A percentile compares a stretch with the other conserved stretches of the same genome.
Evolutionary conservation across 805 yeast genomes (phyloP).

Genomic region (Alloascoidea africana): DNA sequence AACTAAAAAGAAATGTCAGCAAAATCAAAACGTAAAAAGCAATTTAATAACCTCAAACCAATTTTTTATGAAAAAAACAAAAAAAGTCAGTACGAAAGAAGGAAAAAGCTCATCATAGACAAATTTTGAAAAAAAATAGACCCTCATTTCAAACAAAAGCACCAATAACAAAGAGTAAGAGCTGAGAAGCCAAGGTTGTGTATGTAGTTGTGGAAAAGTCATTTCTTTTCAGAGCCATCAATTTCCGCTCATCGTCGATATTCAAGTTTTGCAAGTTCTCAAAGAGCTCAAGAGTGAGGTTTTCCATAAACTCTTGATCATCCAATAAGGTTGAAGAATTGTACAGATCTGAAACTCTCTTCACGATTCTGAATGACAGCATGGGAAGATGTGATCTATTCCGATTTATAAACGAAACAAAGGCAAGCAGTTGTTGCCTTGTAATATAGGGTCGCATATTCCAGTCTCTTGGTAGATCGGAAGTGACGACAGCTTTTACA

Average conservation of each 20-base stretch:
- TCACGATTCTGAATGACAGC: not conserved
- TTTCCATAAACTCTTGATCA: not conserved
- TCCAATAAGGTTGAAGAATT: not conserved
- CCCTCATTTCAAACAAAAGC: too few relatives aligned
- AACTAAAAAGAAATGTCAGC: too few relatives aligned
- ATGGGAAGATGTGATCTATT: not conserved
- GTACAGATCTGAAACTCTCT: not conserved
- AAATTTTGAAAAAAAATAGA: too few relatives aligned
- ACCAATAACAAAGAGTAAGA: too few relatives aligned
- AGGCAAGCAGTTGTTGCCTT: not conserved
- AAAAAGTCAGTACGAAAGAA: too few relatives aligned
- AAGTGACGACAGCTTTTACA: slow-evolving; percentile 30
- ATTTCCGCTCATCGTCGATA: not conserved
- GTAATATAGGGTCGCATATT: not conserved
- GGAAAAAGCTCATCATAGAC: too few relatives aligned
- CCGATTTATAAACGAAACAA: not conserved
- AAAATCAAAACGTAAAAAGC: too few relatives aligned
- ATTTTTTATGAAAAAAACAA: too few relatives aligned
- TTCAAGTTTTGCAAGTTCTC: not conserved
- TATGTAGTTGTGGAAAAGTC: too few relatives aligned
- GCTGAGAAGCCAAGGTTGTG: too few relatives aligned
- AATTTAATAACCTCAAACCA: too few relatives aligned
- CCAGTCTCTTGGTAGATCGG: not conserved
- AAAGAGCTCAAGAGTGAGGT: not conserved
- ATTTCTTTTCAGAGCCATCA: not conserved